Base-by-base conservation (phyloP, 2,329 filamentous ascomycete species). In the Dactylella cylindrospora region DNA sequence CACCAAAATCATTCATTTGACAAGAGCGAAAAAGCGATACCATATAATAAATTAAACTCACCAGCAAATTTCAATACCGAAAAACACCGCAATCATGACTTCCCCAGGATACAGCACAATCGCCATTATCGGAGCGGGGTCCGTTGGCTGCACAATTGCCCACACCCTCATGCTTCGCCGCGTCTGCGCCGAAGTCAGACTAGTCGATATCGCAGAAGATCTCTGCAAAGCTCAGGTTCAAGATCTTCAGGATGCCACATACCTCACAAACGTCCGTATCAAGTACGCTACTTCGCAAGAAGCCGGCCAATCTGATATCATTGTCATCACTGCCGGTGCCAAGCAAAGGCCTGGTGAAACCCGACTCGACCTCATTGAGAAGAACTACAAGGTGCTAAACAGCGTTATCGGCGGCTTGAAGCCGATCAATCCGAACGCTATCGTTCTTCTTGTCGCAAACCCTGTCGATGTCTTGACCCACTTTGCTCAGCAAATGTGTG, bases 321-420 rank as follows among this genome's bases (percentile, higher is more conserved):
- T 72, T 54, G 67, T 72, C 66, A 70, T 72, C 66, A 71, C 70
- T 9, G 70, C 70, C 20, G 70, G 70, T 25, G 70, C 69, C 53
- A 72, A 72, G 64, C 70, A 72, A 57, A 70, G 70, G 64, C 70
- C 70, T 31, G 70, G 70, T 25, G 70, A 72, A 57, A 71, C 70
- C 8, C 69, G 70, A 19, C 57, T 71, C 23, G 70, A 72, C 54
- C 68, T 72, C 5, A 67, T 71, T 45, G 66, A 69, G 65, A 70
- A 68, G 57, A 72, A 72, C 65, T 67, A 70, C 57, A 65, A 62
- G 25, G 64, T 72, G 12, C 70, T 71, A 65, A 54, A 62, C 33
- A 54, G 64, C 41, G 65, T 72, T 15, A 67, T 72, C 22, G 69
- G 69, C 20, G 67, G 66, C 36, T 57, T 72, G 44, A 67, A 69